Base-by-base conservation (phyloP, 257 asterid genomes). In the Rubia yunnanensis region DNA sequence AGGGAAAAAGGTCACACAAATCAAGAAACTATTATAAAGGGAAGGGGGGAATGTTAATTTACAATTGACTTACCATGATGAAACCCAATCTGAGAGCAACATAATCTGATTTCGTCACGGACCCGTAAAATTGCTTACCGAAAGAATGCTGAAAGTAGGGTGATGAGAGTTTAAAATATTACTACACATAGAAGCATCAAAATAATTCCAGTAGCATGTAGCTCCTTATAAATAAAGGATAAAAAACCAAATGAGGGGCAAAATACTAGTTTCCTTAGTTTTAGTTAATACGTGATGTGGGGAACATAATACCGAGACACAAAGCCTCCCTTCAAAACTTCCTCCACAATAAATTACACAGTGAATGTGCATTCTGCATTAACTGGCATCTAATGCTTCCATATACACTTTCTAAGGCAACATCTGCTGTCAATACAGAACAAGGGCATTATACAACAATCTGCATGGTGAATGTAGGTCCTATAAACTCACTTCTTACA, bases 21-120 rank as follows among this genome's bases (percentile, higher is more conserved):
- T n/a, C 38, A 50, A 35, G 64, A 68, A 79, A 76, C 48, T 73
- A 2, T n/a, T 5, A n/a, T 10, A 50, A 50, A 46, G n/a, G n/a
- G n/a, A 50, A n/a, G 27, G 50, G 31, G 49, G 46, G 63, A 71
- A 44, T 9, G 35, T 35, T n/a, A 8, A 38, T 34, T 31, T 17
- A 46, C 18, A 10, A 13, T 63, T 11, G 5, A 41, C 77, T 59
- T 69, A 94, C 99, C 91, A 70, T 85, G 66, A 94, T 88, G 82
- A 94, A 94, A 65, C 99, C 99, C 69, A 85, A 64, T 65, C 99
- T 82, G 27, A 94, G 95, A 44, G 96, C 91, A 38, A 68, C 70
- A 74, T 90, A 94, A 80, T 94, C 99, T 58, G 96, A 77, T 73
- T 84, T 88, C 69, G 96, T 94, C 62, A 94, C 98, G 34, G 98